Percentiles rank a stretch among this genome's conserved stretches.
Conservation (phyloP, 1,139 yeast species). For the Zygosaccharomyces sapae region DNA sequence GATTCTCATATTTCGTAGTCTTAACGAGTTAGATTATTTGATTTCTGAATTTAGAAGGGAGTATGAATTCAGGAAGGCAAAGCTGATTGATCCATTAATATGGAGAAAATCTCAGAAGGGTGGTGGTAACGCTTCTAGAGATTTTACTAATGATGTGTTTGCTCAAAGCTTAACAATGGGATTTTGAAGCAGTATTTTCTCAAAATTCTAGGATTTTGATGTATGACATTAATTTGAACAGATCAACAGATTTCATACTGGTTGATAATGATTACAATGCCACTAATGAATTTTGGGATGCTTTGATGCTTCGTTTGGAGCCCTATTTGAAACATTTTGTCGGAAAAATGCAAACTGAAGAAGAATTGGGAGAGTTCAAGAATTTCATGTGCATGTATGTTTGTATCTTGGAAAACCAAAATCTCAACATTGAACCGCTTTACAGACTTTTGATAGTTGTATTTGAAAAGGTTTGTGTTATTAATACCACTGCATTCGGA, state of each 20-base stretch:
- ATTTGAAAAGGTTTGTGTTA: conserved; percentile 58
- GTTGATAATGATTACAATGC: conserved; percentile 49
- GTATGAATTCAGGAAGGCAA: conserved; percentile 66
- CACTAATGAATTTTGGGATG: conserved; percentile 79
- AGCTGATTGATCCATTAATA: conserved; percentile 60
- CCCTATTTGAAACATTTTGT: conserved; percentile 46
- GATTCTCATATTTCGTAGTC: conserved; percentile 71
- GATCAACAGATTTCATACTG: conserved; percentile 52
- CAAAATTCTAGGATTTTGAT: conserved; percentile 74
- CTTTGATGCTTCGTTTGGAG: conserved; percentile 54
- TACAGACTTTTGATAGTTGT: conserved; percentile 59
- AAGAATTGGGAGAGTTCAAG: conserved; percentile 46
- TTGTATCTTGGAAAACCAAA: conserved; percentile 72
- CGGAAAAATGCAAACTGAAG: conserved; percentile 35
- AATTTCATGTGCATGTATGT: conserved; percentile 66
- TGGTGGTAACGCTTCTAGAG: conserved; percentile 23
- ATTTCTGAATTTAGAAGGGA: conserved; percentile 65
- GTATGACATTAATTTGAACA: conserved; percentile 63
- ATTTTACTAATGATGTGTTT: conserved; percentile 25
- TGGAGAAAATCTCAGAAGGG: conserved; percentile 36
- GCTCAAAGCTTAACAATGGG: conserved; percentile 24
- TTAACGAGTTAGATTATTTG: conserved; percentile 60
- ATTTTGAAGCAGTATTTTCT: conserved; percentile 56
- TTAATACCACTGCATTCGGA: conserved; percentile 54
- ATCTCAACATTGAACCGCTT: conserved; percentile 56